phyloP scores from a whole-genome alignment of 2,329 filamentous ascomycete genomes.

The Chalaropsis thielavioides region DNA sequence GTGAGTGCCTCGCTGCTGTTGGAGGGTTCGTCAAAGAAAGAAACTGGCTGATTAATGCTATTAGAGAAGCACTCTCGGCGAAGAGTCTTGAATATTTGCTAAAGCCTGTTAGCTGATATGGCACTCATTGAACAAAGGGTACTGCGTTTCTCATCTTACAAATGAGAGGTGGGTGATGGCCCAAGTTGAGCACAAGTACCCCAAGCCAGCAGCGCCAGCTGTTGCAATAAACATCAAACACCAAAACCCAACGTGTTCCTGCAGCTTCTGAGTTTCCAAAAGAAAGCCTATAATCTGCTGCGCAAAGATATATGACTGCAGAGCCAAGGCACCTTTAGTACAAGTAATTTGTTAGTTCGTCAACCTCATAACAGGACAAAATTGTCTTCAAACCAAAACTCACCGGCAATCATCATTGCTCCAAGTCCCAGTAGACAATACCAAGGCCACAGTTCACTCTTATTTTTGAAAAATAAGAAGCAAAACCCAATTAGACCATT shows the following conservation, averaged over 20 bases:
- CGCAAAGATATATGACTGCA: conserved; percentile 19
- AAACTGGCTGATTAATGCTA: conserved; percentile 23
- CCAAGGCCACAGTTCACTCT: conserved; percentile 17
- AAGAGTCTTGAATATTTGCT: conserved; percentile 20
- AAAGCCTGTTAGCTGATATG: not conserved
- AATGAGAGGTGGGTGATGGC: conserved; percentile 19
- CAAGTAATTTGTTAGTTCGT: not conserved
- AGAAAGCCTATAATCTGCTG: conserved; percentile 17
- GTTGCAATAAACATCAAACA: conserved; percentile 25
- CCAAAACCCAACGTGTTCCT: conserved; percentile 21
- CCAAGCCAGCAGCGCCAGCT: conserved; percentile 22
- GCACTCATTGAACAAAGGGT: not conserved
- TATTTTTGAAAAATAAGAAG: conserved; percentile 13
- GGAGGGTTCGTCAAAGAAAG: conserved; percentile 23
- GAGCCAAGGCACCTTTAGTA: conserved; percentile 10
- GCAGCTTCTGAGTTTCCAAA: not conserved
- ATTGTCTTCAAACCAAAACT: conserved; percentile 1
- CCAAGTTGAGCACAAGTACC: conserved; percentile 22
- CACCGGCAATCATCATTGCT: conserved; percentile 16
- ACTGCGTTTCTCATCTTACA: conserved; percentile 12
- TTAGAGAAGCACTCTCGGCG: conserved; percentile 23
- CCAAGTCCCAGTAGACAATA: conserved; percentile 16
- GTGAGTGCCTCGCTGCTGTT: conserved; percentile 23
- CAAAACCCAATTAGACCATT: conserved; percentile 15
- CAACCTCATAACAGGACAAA: not conserved